Evolutionary conservation across 176 grass and related monocot species (phyloP), one percentile per base, ranked within the genome.

Genomic region (Lolium perenne): DNA sequence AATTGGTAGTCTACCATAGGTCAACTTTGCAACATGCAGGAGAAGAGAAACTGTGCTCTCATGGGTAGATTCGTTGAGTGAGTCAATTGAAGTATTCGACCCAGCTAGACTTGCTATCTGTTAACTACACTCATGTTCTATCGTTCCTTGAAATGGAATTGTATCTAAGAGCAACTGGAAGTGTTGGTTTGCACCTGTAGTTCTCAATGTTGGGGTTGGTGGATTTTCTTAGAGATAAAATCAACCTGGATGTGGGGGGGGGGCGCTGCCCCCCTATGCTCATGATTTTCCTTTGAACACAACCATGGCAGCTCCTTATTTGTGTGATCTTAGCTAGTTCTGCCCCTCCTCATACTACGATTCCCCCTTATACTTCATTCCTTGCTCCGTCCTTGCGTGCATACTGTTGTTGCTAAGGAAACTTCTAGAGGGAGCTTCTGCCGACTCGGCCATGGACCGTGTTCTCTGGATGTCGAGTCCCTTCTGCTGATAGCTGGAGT

Each of bases 231-330:
- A 62, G 13, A 62, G 23, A 15, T 38, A 47, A 50, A 62, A 76
- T 76, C 29, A 57, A 79, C 54, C 22, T 72, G 77, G 40, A 43
- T 18, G n/a, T n/a, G n/a, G n/a, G n/a, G n/a, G n/a, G n/a, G n/a
- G n/a, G n/a, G n/a, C n/a, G n/a, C n/a, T n/a, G n/a, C n/a, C n/a
- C n/a, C n/a, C n/a, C n/a, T n/a, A n/a, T n/a, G n/a, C n/a, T n/a
- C n/a, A n/a, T n/a, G n/a, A n/a, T n/a, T n/a, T n/a, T n/a, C n/a
- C n/a, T n/a, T n/a, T n/a, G n/a, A n/a, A n/a, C n/a, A n/a, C n/a
- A n/a, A n/a, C n/a, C n/a, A n/a, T n/a, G n/a, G n/a, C n/a, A n/a
- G n/a, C n/a, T n/a, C n/a, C n/a, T n/a, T n/a, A n/a, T n/a, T n/a
- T n/a, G n/a, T n/a, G n/a, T n/a, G n/a, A n/a, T n/a, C n/a, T n/a